Evolutionary conservation across 179 eudicot genomes (phyloP), one percentile per base, ranked within the genome.

Genomic region (Silene vulgaris): DNA sequence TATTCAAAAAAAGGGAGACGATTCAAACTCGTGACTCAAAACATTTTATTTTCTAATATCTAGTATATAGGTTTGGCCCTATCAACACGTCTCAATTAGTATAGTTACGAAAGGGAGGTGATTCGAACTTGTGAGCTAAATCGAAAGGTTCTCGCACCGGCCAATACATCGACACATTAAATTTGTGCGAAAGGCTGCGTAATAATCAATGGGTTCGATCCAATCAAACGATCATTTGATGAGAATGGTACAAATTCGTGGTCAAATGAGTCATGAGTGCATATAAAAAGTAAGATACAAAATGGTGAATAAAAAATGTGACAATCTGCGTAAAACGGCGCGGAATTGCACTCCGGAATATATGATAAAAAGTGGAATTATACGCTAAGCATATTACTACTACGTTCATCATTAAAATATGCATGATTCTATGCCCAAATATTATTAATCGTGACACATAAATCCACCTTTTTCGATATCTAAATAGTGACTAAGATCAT

Each of bases 211-310:
- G 8, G 8, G 30, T 1, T 35, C 12, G 48, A 78, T 35, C 77
- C 77, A 72, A 75, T 73, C 62, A 80, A 71, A 75, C 26, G 43
- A 57, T 11, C 7, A 56, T 69, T 83, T 71, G 72, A 71, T 78
- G 63, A 76, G 1, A 72, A 56, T 7, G 80, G 80, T 69, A 77
- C 78, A 78, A 71, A 78, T 74, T 75, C 79, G 63, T 59, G 74
- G 78, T 29, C 77, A 72, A 23, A 52, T 70, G 19, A 48, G 2
- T 16, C 0, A 11, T 48, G 57, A 66, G 61, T 28, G 30, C 72
- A 65, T 30, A 20, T 60, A 61, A 40, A 74, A 26, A 56, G 50
- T 30, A 30, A 77, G 75, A 69, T 78, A 17, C 72, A 40, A 1
- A 37, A 68, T 77, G 73, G 16, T 64, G 81, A 71, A 77, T 66